Evolutionary conservation across 805 yeast species (phyloP), one percentile per base, ranked within the genome.

Genomic region (Komagataella ulmi): DNA sequence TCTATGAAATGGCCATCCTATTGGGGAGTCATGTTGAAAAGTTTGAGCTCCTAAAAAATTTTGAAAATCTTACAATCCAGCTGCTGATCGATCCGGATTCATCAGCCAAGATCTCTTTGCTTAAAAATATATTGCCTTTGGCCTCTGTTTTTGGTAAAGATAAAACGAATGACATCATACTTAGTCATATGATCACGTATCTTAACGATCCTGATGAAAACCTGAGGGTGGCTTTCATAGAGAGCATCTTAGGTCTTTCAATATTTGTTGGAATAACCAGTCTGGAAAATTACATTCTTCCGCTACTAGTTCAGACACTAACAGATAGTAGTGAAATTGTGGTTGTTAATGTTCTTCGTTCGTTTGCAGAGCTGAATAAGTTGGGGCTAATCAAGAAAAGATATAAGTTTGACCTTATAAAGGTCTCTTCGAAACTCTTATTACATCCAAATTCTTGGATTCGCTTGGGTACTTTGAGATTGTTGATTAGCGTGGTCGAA

Each of bases 101-200:
- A 0, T 69, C 71, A 49, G 96, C 90, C 0, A 80, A 85, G 53
- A 75, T 86, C 44, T 75, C 93, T 0, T 65, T 93, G 7, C 69
- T 93, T 48, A 68, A 74, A 46, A 80, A 86, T 54, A 83, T 90
- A n/a, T 69, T 85, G 6, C 86, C 89, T 0, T 64, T 93, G 3
- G 88, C 97, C 58, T 72, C 81, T 7, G 85, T 85, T 53, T 82
- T 93, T 61, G 97, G 97, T 0, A 80, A 83, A 52, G 95, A 88
- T 51, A 86, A 81, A 57, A 85, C 97, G 0, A 90, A 87, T 60
- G 98, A 93, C 62, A 72, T 93, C 45, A 81, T 93, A 19, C 67
- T 93, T 48, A 89, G 96, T 47, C 98, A 93, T 68, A 69, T 90
- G 52, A 90, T 93, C 47, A 90, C 98, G 0, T 93, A 89, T 60